phyloP scores from a whole-genome alignment of 306 rosid genomes.

The Malus sylvestris region DNA sequence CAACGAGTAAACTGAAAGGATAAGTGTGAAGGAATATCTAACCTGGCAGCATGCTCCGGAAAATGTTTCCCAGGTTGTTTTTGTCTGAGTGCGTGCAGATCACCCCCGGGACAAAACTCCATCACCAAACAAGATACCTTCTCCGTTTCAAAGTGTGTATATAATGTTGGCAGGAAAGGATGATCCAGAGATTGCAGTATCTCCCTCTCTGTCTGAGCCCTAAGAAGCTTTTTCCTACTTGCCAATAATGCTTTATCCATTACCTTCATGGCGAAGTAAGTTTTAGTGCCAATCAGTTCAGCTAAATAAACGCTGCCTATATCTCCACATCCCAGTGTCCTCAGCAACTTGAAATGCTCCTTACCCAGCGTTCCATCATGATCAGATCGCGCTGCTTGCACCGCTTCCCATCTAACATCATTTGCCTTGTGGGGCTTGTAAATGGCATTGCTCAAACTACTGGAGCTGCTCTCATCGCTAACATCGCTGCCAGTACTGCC shows the following conservation, averaged over 20 bases:
- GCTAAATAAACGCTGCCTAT: conserved; percentile 84
- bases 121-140: conserved; percentile 80
- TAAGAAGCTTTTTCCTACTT: conserved; percentile 72
- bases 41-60: conserved; percentile 95
- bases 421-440: conserved; percentile 84
- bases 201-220: conserved; percentile 91
- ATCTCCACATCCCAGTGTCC: conserved; percentile 87
- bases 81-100: conserved; percentile 83
- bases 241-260: conserved; percentile 81
- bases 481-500: conserved; percentile 86
- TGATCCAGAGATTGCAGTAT: conserved; percentile 93
- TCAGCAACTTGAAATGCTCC: conserved; percentile 71
- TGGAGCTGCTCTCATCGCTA: conserved; percentile 82
- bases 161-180: conserved; percentile 90
- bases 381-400: conserved; percentile 64
- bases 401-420: conserved; percentile 91
- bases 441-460: conserved; percentile 64
- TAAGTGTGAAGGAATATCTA: conserved; percentile 22
- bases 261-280: conserved; percentile 93
- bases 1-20: background rate
- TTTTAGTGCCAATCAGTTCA: conserved; percentile 68
- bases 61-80: conserved; percentile 79
- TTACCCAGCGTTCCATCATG: conserved; percentile 62
- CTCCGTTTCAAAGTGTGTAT: conserved; percentile 77
- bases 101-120: conserved; percentile 98